These are phyloP conservation scores for Termitomyces eurrhizus DNA, from an alignment of 768 basidiomycete genomes.

Conservation along the genomic window DNA sequence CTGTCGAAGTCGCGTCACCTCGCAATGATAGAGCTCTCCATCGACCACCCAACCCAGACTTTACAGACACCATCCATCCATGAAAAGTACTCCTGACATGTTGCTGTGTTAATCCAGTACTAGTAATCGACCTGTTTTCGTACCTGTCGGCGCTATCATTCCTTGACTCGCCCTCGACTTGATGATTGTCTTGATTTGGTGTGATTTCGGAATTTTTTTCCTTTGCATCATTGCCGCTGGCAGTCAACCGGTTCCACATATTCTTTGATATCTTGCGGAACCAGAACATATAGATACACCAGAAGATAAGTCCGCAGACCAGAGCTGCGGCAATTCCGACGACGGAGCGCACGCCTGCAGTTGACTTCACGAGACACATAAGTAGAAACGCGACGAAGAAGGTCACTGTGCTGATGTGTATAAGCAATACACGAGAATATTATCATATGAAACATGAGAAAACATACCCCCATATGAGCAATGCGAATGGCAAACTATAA, in stretches of 20 bases:
- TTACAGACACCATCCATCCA: neutral
- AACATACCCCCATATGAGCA: conserved; percentile 9
- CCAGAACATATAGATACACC: conserved; percentile 5
- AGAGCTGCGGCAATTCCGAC: neutral
- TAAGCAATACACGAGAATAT: neutral
- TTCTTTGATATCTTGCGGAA: no score
- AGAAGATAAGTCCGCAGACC: neutral
- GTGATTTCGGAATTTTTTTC: no score
- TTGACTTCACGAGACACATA: conserved; percentile 4
- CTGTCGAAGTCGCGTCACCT: neutral
- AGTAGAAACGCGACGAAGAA: neutral
- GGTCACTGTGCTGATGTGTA: neutral
- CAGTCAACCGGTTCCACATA: neutral
- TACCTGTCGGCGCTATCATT: neutral
- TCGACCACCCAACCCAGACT: neutral
- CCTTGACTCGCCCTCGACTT: neutral
- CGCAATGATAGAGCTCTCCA: neutral
- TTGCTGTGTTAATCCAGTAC: neutral
- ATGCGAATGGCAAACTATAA: conserved; percentile 10
- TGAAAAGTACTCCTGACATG: no score
- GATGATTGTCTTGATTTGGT: neutral
- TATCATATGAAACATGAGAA: neutral
- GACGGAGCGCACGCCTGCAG: neutral
- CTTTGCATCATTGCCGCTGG: neutral
- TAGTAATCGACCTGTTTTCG: no score